phyloP scores from a whole-genome alignment of 2,329 filamentous ascomycete genomes.

The Xylaria sp. region DNA sequence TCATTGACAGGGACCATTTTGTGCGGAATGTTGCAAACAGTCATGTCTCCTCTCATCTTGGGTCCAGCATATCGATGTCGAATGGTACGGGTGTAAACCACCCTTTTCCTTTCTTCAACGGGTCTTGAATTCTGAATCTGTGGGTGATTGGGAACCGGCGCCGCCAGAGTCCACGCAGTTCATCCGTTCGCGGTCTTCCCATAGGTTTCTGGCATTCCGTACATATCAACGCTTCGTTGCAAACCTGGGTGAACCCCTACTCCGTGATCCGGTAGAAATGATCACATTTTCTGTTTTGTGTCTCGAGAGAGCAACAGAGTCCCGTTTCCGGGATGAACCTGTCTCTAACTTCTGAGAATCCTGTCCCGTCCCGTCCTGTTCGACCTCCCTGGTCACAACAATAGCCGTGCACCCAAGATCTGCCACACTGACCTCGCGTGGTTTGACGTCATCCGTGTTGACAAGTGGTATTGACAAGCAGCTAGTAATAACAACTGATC shows the following conservation, averaged over 20 bases:
- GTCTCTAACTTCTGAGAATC: neutral
- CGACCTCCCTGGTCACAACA: neutral
- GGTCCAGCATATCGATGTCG: neutral
- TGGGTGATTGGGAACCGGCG: too few species aligned
- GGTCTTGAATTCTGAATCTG: too few species aligned
- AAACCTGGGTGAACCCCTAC: too few species aligned
- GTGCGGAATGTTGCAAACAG: neutral
- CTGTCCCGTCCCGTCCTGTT: neutral
- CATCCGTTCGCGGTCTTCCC: too few species aligned
- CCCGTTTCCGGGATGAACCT: neutral
- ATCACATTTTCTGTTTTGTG: too few species aligned
- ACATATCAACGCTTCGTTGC: too few species aligned
- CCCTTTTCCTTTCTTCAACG: neutral
- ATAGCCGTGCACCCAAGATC: conserved; percentile 4
- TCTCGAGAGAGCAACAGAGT: too few species aligned
- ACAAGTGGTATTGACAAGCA: conserved; percentile 1
- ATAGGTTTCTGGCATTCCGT: too few species aligned
- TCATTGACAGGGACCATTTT: neutral
- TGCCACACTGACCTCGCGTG: conserved; percentile 3
- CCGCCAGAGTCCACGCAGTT: too few species aligned
- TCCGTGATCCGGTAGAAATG: too few species aligned
- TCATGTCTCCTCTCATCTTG: neutral
- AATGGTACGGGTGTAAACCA: neutral
- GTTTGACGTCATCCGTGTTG: neutral
- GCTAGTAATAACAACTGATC: conserved; percentile 8